A percentile compares a stretch with the other conserved stretches of the same genome.
These are phyloP conservation scores for Peniophora sp. DNA, from an alignment of 1,284 basidiomycete species.

Conservation along the genomic window DNA sequence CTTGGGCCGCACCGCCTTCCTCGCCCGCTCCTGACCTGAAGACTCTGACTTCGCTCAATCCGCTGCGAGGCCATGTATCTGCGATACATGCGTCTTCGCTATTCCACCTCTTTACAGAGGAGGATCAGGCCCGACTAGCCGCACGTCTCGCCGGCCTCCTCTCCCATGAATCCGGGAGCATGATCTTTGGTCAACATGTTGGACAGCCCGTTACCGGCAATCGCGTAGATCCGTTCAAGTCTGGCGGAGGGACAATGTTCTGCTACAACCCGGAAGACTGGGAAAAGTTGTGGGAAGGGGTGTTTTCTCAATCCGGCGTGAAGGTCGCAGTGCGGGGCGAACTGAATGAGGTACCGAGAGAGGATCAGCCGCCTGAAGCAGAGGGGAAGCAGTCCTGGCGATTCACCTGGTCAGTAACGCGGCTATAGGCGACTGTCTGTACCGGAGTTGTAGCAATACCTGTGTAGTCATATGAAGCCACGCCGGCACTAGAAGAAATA, in stretches of 20 bases:
- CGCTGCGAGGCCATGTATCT: constrained; percentile 31
- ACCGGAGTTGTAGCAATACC: too few relatives aligned
- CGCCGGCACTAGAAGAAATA: too few relatives aligned
- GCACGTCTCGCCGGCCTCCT: constrained; percentile 28
- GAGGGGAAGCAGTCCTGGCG: neutral
- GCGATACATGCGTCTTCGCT: constrained; percentile 35
- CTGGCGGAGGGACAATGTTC: constrained; percentile 4
- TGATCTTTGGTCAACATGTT: constrained; percentile 24
- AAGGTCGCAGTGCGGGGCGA: constrained; percentile 15
- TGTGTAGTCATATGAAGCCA: too few relatives aligned
- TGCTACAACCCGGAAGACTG: constrained; percentile 20
- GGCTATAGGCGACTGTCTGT: neutral
- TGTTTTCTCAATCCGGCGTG: constrained; percentile 14
- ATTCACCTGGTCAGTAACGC: constrained; percentile 3
- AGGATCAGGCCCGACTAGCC: constrained; percentile 28
- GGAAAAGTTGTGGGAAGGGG: constrained; percentile 21
- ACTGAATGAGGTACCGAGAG: neutral
- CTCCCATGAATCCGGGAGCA: constrained; percentile 21
- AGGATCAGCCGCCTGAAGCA: too few relatives aligned
- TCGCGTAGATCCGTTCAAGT: neutral
- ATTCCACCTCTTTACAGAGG: constrained; percentile 41
- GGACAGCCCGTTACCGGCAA: constrained; percentile 3
- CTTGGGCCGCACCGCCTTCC: constrained; percentile 16
- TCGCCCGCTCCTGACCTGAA: constrained; percentile 20
- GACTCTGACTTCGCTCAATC: constrained; percentile 26